phyloP scores from a whole-genome alignment of 495 filamentous ascomycete genomes.

The Hypoxylon subgilvum region DNA sequence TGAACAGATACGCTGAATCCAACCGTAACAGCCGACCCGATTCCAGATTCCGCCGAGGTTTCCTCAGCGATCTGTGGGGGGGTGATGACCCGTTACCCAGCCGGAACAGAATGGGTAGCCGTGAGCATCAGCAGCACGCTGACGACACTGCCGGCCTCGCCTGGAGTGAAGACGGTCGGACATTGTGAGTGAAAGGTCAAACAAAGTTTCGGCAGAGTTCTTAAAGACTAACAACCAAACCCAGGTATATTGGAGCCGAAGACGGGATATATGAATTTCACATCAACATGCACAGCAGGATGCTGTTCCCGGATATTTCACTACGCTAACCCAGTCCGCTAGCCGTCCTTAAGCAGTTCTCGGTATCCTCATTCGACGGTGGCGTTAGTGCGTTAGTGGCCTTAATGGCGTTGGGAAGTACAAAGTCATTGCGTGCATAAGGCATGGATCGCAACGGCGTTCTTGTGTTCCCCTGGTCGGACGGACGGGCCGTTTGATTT shows the following conservation, averaged over 20 bases:
- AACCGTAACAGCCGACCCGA: no score
- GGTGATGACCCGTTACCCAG: slow-evolving; percentile 31
- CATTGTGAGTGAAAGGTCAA: slow-evolving; percentile 63
- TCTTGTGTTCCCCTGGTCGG: slow-evolving; percentile 1
- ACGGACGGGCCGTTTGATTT: slow-evolving; percentile 2
- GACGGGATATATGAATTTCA: slow-evolving; percentile 76
- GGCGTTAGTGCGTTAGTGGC: no score
- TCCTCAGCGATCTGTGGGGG: slow-evolving; percentile 41
- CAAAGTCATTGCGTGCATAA: slow-evolving; percentile 27
- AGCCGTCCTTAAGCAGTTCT: slow-evolving; percentile 4
- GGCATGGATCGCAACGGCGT: slow-evolving; percentile 12
- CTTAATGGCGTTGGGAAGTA: slow-evolving; percentile 14
- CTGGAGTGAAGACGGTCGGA: slow-evolving; percentile 73
- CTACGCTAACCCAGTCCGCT: slow-evolving; percentile 53
- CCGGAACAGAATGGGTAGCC: slow-evolving; percentile 32
- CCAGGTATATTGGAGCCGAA: slow-evolving; percentile 74
- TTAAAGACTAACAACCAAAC: slow-evolving; percentile 29
- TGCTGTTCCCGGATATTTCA: slow-evolving; percentile 65
- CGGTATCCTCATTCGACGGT: not conserved
- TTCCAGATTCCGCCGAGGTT: slow-evolving; percentile 33
- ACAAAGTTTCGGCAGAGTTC: not conserved
- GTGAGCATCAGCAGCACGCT: slow-evolving; percentile 44
- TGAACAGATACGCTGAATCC: slow-evolving; percentile 46
- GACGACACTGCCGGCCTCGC: slow-evolving; percentile 69
- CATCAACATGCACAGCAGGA: slow-evolving; percentile 69